Evolutionary conservation across 1,284 basidiomycete species (phyloP).

Genomic region (Boletus semigastroideus): DNA sequence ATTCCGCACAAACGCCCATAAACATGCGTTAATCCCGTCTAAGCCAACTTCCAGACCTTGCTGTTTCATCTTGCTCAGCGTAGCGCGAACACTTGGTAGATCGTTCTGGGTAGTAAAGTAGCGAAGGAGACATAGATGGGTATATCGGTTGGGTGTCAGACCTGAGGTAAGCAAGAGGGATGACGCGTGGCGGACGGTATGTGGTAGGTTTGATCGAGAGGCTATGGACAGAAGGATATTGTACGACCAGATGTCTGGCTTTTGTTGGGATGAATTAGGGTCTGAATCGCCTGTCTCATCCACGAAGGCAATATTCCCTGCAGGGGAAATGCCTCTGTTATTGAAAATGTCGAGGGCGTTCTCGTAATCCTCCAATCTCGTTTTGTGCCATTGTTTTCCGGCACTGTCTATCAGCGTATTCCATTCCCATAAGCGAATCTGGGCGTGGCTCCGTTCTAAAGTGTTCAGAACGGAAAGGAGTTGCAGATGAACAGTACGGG

Average conservation of each 20-base stretch:
- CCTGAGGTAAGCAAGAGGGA: slow-evolving; percentile 52
- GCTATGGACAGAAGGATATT: slow-evolving; percentile 67
- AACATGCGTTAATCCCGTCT: slow-evolving; percentile 63
- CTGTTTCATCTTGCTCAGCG: slow-evolving; percentile 49
- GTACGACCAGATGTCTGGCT: slow-evolving; percentile 67
- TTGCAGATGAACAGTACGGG: slow-evolving; percentile 57
- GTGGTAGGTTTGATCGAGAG: slow-evolving; percentile 45
- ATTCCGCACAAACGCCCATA: slow-evolving; percentile 63
- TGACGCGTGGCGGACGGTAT: slow-evolving; percentile 51
- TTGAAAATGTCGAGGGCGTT: slow-evolving; percentile 58
- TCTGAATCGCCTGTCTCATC: neutral
- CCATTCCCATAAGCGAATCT: slow-evolving; percentile 63
- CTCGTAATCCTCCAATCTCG: slow-evolving; percentile 54
- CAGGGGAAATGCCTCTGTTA: slow-evolving; percentile 50
- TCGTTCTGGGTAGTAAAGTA: slow-evolving; percentile 50
- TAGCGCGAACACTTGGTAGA: slow-evolving; percentile 53
- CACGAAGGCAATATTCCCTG: neutral
- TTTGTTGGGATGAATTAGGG: slow-evolving; percentile 6
- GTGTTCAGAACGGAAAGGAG: slow-evolving; percentile 61
- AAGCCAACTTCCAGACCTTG: slow-evolving; percentile 54
- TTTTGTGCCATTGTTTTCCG: slow-evolving; percentile 64
- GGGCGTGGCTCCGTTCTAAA: slow-evolving; percentile 52
- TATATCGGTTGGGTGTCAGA: slow-evolving; percentile 55
- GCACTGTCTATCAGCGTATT: slow-evolving; percentile 68
- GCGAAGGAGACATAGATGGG: slow-evolving; percentile 58